Evolutionary conservation across 1,284 basidiomycete genomes (phyloP).

Genomic region (Amylostereum areolatum): DNA sequence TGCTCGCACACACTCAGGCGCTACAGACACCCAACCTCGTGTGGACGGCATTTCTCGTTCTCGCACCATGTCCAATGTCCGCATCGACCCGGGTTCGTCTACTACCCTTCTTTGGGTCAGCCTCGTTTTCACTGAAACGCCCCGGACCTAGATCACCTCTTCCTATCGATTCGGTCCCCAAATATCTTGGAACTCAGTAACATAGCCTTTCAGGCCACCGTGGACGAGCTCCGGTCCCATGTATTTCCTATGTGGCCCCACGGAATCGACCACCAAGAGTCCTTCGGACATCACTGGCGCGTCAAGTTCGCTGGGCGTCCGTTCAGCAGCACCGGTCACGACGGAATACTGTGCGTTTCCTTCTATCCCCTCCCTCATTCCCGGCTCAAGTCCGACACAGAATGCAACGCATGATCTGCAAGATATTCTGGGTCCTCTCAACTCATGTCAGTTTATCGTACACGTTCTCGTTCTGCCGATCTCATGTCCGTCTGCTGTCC

Average conservation of each 20-base stretch:
- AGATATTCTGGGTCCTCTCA: constrained; percentile 34
- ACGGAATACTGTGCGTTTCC: constrained; percentile 33
- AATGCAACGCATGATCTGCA: constrained; percentile 36
- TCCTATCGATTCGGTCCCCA: constrained; percentile 27
- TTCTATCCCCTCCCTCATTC: neutral
- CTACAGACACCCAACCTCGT: constrained; percentile 14
- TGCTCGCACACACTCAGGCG: constrained; percentile 10
- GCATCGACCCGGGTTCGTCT: constrained; percentile 20
- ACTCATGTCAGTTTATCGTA: constrained; percentile 25
- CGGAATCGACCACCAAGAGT: constrained; percentile 27
- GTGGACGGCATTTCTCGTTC: constrained; percentile 14
- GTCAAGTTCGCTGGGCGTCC: constrained; percentile 38
- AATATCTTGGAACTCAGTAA: constrained; percentile 36
- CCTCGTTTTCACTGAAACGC: neutral
- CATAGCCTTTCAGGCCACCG: constrained; percentile 26
- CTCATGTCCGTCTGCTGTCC: neutral
- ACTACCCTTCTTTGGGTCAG: neutral
- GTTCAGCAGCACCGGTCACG: constrained; percentile 35
- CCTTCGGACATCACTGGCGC: constrained; percentile 29
- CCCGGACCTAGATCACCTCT: constrained; percentile 23
- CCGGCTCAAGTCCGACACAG: constrained; percentile 18
- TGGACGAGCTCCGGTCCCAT: constrained; percentile 34
- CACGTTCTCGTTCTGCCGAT: constrained; percentile 3
- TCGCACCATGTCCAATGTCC: constrained; percentile 13
- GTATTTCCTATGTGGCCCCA: constrained; percentile 42